Base-by-base conservation (phyloP, 2,329 filamentous ascomycete genomes). In the Paracoccidioides lutzii region DNA sequence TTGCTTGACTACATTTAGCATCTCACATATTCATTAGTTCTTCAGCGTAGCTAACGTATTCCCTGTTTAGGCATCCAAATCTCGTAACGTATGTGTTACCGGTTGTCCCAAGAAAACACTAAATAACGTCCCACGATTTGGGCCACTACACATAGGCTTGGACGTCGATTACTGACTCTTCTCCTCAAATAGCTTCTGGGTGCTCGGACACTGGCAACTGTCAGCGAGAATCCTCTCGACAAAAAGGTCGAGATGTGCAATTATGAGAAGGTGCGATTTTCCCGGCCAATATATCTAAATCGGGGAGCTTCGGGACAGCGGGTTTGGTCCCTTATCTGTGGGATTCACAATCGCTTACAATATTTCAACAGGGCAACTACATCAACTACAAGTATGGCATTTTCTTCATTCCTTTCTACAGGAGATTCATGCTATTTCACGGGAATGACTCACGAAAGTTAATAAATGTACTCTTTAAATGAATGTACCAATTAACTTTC, bases 201-300 rank as follows among this genome's bases (percentile, higher is more conserved):
- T 67, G 81, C 83, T 65, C 79, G 83, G 66, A 72, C 72, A 73
- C 84, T 96, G 79, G 91, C 91, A 62, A 94, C 90, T 66, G 86
- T 90, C 69, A 81, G 83, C 67, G 88, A 95, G 76, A 84, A 83
- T 70, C 83, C 89, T 66, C 84, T 98, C 65, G 88, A 90, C 78
- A 84, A 84, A 78, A 95, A 96, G 86, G 93, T 98, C 74, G 87
- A 86, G 75, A 95, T 97, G 82, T 95, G 91, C 81, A 96, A 89
- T 78, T 89, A 84, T 81, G 93, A 98, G 77, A 87, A 90, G 71
- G 75, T 76, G 63, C 68, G 72, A 68, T 58, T 60, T 54, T 33
- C 41, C n/a, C 42, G 54, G 53, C 50, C 42, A 41, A 15, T 42
- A 22, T 52, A 54, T 52, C 53, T 58, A 56, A 52, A 53, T 65